Evolutionary conservation across 2,329 filamentous ascomycete species (phyloP), one percentile per base, ranked within the genome.

Genomic region (Sporothrix mexicana): DNA sequence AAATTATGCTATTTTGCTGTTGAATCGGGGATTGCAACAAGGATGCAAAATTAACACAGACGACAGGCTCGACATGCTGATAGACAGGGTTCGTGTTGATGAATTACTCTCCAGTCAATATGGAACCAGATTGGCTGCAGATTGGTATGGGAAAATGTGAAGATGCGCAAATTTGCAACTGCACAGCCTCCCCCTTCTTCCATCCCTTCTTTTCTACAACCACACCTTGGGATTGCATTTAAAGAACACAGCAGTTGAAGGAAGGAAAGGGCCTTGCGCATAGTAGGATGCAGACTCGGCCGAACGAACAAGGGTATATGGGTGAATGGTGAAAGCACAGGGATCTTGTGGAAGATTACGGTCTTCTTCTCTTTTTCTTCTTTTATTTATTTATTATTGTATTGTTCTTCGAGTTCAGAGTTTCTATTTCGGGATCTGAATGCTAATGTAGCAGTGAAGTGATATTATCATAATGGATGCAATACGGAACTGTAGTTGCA

Each of bases 111-210:
- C 59, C 41, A 66, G 61, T 25, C 64, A 51, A 23, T 69, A 23
- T 53, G 43, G 47, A 69, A 41, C 66, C 23, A 41, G 30, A 69
- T 45, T 43, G 47, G 25, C 25, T 43, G 30, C 23, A 41, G 30
- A 69, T 55, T 43, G 47, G 25, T 17, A 55, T 68, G 66, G 47
- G 20, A 30, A 23, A 43, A 55, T 55, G 64, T 51, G 45, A 51
- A 36, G 45, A 67, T 51, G 45, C 51, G 64, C 45, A 51, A 66
- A 43, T 55, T 69, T 51, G 70, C 45, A 45, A 53, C 70, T 43
- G 59, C 70, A 71, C 70, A 71, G 70, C 70, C 70, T 66, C 70
- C 70, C 69, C 70, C 70, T 71, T 66, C 36, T 20, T 62, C 45
- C 45, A 51, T 25, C 12, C 9, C 9, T 7, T 47, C 10, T 25